Conservation (phyloP, 2,329 filamentous ascomycete genomes). For the Orbilia brochopaga region DNA sequence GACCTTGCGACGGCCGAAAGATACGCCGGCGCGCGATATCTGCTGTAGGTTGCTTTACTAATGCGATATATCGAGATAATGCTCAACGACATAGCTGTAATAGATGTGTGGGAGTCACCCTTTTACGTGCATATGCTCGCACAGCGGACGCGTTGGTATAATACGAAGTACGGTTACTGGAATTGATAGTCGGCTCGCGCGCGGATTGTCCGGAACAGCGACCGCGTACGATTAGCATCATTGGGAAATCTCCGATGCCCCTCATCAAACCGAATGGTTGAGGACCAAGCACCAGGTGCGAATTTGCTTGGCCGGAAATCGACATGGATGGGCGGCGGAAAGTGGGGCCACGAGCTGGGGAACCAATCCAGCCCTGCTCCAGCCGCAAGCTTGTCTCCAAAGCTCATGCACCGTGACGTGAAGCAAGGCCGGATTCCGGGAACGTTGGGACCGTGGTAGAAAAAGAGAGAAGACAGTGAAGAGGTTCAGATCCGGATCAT, state of each 20-base stretch:
- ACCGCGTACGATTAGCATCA: slow-evolving; percentile 32
- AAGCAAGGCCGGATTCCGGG: slow-evolving; percentile 31
- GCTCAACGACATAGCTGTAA: not conserved
- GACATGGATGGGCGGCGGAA: slow-evolving; percentile 42
- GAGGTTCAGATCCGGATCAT: slow-evolving; percentile 38
- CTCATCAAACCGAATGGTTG: slow-evolving; percentile 15
- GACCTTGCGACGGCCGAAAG: not conserved
- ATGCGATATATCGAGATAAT: not conserved
- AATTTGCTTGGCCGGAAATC: slow-evolving; percentile 31
- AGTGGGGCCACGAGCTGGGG: slow-evolving; percentile 34
- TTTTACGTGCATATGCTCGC: no score
- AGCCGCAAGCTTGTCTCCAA: slow-evolving; percentile 12
- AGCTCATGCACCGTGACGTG: slow-evolving; percentile 45
- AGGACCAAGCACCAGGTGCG: slow-evolving; percentile 44
- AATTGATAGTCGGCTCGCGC: not conserved
- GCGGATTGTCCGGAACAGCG: slow-evolving; percentile 3
- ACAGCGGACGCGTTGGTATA: no score
- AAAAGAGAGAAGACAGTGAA: slow-evolving; percentile 9
- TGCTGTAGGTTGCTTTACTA: no score
- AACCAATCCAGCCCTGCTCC: slow-evolving; percentile 24
- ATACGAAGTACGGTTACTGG: no score
- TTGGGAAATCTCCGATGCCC: slow-evolving; percentile 43
- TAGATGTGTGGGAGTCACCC: no score
- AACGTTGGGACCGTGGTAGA: slow-evolving; percentile 16
- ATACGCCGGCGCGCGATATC: no score